Base-by-base conservation (phyloP, 2,329 filamentous ascomycete species). In the Dothideomycetes sp. region DNA sequence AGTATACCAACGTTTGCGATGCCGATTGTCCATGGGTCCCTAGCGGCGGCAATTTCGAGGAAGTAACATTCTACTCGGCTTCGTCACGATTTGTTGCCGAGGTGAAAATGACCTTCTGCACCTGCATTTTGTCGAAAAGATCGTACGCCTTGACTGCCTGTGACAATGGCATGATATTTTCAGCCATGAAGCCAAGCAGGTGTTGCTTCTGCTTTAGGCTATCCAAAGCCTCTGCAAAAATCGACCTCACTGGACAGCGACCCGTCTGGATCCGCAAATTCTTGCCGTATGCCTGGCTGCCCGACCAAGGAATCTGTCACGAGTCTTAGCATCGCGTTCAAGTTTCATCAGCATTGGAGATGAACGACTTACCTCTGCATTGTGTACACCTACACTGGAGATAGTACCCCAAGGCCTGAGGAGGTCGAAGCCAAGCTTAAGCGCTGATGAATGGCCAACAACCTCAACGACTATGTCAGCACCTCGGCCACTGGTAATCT, bases 401-500 rank as follows among this genome's bases (percentile, higher is more conserved):
- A 71, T 68, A 17, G 61, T 50, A 0, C 68, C 68, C 64, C 64
- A 71, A 0, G 68, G 68, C 37, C 68, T 53, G 36, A 70, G 54
- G 41, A 70, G 53, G 42, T 71, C 66, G 41, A 63, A 70, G 3
- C 61, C 61, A 52, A 70, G 57, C 45, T 63, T 57, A 43, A 69
- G 57, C 10, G 68, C 68, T 27, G 66, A 62, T 27, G 62, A 63
- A 37, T 69, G 55, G 4, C 68, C 68, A 3, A 70, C 67, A 3
- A 65, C 63, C 47, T 70, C 67, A 34, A 94, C 78, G 2, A 91
- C 78, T 14, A 84, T 77, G 61, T 95, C 88, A 11, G 87, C 87
- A 5, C 88, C 87, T 30, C 88, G 71, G 5, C 86, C 86, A 12
- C 81, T 70, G 0, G 85, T 91, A 36, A 80, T 73, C 49, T 84